phyloP scores from a whole-genome alignment of 768 basidiomycete genomes.

The Mycena polygramma region DNA sequence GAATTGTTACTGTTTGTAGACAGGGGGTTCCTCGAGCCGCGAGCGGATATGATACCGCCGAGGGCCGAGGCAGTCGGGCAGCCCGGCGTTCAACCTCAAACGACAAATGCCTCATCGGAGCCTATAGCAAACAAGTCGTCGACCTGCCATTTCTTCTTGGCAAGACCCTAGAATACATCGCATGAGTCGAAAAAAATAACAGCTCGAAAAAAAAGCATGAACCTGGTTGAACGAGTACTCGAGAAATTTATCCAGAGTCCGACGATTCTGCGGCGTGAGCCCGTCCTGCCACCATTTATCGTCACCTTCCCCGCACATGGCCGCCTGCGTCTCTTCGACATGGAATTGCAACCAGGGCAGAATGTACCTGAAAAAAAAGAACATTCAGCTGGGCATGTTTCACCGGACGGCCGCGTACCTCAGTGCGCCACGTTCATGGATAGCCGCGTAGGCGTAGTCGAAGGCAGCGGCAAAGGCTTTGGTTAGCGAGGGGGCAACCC shows the following conservation, averaged over 20 bases:
- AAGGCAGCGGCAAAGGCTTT: conserved; percentile 30
- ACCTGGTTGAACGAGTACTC: conserved; percentile 36
- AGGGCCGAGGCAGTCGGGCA: not conserved
- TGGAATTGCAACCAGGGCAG: conserved; percentile 28
- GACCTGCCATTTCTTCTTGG: conserved; percentile 31
- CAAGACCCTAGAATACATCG: conserved; percentile 17
- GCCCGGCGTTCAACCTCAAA: conserved; percentile 1
- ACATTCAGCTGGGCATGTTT: not conserved
- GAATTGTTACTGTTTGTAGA: too few species aligned
- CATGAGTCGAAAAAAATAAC: not conserved
- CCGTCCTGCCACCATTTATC: conserved; percentile 36
- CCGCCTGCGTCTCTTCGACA: conserved; percentile 34
- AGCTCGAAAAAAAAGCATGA: too few species aligned
- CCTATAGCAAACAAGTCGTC: conserved; percentile 30
- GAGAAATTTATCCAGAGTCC: conserved; percentile 32
- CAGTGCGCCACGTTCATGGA: conserved; percentile 33
- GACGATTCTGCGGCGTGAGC: conserved; percentile 29
- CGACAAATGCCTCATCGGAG: conserved; percentile 13
- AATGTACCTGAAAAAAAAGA: conserved; percentile 12
- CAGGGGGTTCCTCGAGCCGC: not conserved
- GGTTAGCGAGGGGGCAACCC: conserved; percentile 31
- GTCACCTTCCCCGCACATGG: conserved; percentile 19
- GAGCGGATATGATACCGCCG: not conserved
- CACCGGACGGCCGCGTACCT: not conserved
- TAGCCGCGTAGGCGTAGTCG: conserved; percentile 34